A percentile compares a stretch with the other conserved stretches of the same genome.
phyloP scores from a whole-genome alignment of 129 eudicot species.

The Rutidosis leptorrhynchoides region DNA sequence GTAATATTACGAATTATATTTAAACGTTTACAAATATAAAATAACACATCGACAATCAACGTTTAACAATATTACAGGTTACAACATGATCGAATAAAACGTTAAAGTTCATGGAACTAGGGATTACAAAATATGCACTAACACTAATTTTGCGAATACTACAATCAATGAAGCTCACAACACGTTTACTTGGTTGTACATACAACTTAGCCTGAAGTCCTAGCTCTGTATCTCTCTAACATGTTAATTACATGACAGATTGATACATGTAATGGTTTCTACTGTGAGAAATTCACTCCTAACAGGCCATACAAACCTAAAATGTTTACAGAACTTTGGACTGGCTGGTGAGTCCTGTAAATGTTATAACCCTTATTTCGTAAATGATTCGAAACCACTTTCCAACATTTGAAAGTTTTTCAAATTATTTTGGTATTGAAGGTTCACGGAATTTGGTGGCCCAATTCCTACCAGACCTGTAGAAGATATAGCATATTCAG shows the following conservation, averaged over 20 bases:
- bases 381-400: not conserved
- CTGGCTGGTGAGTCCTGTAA: slow-evolving; percentile 77
- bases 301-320: slow-evolving; percentile 79
- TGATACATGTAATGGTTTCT: slow-evolving; percentile 94
- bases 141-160: not conserved
- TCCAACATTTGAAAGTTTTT: not conserved
- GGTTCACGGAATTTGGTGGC: slow-evolving; percentile 89
- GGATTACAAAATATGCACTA: too few relatives aligned
- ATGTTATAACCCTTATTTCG: slow-evolving; percentile 19
- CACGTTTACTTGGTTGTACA: slow-evolving; percentile 19
- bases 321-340: slow-evolving; percentile 94
- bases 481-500: slow-evolving; percentile 83
- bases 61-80: too few relatives aligned
- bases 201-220: slow-evolving; percentile 6
- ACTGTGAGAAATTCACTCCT: slow-evolving; percentile 75
- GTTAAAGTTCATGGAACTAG: too few relatives aligned
- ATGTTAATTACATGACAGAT: slow-evolving; percentile 52
- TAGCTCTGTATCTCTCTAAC: slow-evolving; percentile 25
- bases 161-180: slow-evolving; percentile 17
- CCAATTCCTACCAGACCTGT: slow-evolving; percentile 72
- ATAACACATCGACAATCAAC: too few relatives aligned
- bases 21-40: too few relatives aligned
- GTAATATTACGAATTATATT: too few relatives aligned
- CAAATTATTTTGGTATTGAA: slow-evolving; percentile 6
- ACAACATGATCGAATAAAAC: too few relatives aligned